Base-by-base conservation (phyloP, 179 eudicot genomes). In the Carnegiea gigantea region DNA sequence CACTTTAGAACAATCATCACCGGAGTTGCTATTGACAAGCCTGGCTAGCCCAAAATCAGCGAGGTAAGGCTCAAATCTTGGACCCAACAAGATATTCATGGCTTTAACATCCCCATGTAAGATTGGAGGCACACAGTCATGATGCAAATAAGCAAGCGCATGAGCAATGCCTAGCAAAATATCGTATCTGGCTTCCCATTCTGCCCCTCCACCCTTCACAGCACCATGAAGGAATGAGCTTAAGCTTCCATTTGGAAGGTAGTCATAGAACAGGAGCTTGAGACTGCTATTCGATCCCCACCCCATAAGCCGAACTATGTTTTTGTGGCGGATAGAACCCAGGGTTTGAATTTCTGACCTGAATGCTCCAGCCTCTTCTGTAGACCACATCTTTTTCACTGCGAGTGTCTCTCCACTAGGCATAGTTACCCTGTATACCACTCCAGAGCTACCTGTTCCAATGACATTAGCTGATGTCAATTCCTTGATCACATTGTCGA, bases 391-490 rank as follows among this genome's bases (percentile, higher is more conserved):
- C 86, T 93, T 95, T 77, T 93, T 95, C 53, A 93, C 95, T 24
- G 98, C 98, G 18, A 95, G 86, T 23, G 90, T 87, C 51, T 89
- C 93, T 21, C 98, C 98, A 75, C 77, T 91, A 14, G 91, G 92
- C 85, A 91, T 82, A 65, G 83, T 88, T 24, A 93, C 95, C 84
- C 87, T 92, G 82, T 95, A 93, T 23, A 95, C 98, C 15, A 95
- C 98, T 14, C 98, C 98, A 4, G 98, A 95, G 85, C 98, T 92
- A 20, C 98, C 98, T 0, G 98, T 95, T 7, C 98, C 98, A n/a
- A 95, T 88, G 38, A 95, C 98, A 80, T 93, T 93, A 0, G 90
- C 88, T 9, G 98, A 95, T 49, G 88, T 89, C 62, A 95, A 83
- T 81, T 84, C 87, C 28, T 82, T 83, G 76, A 92, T 86, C 18